Base-by-base conservation (phyloP, 192 early-diverging fungal species). In the Irineochytrium annulatum region DNA sequence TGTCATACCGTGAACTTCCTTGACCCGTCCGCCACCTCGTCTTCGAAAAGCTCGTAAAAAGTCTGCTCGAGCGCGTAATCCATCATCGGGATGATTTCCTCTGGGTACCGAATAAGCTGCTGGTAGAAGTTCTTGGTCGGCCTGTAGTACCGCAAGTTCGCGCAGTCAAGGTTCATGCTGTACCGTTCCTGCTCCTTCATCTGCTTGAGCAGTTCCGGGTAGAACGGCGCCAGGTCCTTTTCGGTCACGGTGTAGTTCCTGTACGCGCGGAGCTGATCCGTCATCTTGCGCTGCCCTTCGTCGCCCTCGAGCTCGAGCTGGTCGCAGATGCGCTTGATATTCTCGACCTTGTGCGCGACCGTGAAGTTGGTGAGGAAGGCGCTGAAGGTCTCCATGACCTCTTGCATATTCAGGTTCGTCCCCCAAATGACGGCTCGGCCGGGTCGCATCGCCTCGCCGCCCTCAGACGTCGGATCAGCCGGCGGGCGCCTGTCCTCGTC, bases 51-150 rank as follows among this genome's bases (percentile, higher is more conserved):
- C 32, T 88, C 80, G 31, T 78, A 63, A 65, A 87, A 89, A 27
- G 84, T 71, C 55, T 91, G 84, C 0, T 86, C 87, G 48, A 95
- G 68, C 8, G 85, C 83, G 60, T 92, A 85, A 81, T 98, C 95
- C 84, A 97, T 83, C 27, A 95, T 74, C 0, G 93, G 91, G 67
- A 98, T 87, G 30, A 98, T 89, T 79, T 98, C 95, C 43, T 93
- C 89, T 11, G 95, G 95, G 71, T 95, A 98, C 34, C 91, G 88
- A 19, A 92, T 73, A 39, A 98, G 69, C 67, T 93, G 89, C 60
- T 86, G 65, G 74, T 95, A 95, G 35, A 98, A 74, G 55, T 86
- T 82, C n/a, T 78, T 71, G 4, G 76, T 62, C 3, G 79, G 75
- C 43, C 71, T 68, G 64, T 89, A 94, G 1, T 83, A 79, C 3